Conservation (phyloP, 2,329 filamentous ascomycete genomes). For the Mycosphaerella arachidis region DNA sequence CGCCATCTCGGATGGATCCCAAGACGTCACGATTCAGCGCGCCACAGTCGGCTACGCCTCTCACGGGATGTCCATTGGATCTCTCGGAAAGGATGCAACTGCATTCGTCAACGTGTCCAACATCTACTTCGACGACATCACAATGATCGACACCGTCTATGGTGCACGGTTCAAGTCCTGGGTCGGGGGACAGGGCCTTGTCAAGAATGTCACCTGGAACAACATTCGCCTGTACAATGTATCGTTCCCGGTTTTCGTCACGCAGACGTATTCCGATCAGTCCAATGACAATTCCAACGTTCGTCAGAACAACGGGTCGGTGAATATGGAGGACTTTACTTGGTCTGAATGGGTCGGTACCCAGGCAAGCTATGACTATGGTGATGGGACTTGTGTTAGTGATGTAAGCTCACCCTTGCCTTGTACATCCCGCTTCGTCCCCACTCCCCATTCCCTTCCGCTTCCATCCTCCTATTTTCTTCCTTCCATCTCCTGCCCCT, state of each 20-base stretch:
- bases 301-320: constrained; percentile 38
- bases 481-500: background rate
- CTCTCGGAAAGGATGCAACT: constrained; percentile 37
- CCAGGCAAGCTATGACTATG: constrained; percentile 41
- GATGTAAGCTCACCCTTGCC: constrained; percentile 16
- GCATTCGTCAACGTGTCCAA: constrained; percentile 40
- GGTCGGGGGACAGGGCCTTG: constrained; percentile 41
- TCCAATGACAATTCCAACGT: constrained; percentile 29
- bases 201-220: constrained; percentile 42
- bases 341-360: constrained; percentile 41
- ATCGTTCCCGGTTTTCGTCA: constrained; percentile 46
- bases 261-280: constrained; percentile 44
- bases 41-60: constrained; percentile 43
- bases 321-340: constrained; percentile 42
- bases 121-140: constrained; percentile 42
- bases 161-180: constrained; percentile 45
- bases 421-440: too few relatives aligned
- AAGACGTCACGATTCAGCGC: constrained; percentile 38
- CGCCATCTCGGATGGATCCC: constrained; percentile 35
- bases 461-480: constrained; percentile 1
- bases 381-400: constrained; percentile 42
- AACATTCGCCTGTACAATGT: constrained; percentile 42
- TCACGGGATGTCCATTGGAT: constrained; percentile 43
- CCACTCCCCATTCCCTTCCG: background rate
- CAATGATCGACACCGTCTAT: constrained; percentile 40